These are phyloP conservation scores for Somion occarium DNA, from an alignment of 1,284 basidiomycete genomes.

Conservation along the genomic window DNA sequence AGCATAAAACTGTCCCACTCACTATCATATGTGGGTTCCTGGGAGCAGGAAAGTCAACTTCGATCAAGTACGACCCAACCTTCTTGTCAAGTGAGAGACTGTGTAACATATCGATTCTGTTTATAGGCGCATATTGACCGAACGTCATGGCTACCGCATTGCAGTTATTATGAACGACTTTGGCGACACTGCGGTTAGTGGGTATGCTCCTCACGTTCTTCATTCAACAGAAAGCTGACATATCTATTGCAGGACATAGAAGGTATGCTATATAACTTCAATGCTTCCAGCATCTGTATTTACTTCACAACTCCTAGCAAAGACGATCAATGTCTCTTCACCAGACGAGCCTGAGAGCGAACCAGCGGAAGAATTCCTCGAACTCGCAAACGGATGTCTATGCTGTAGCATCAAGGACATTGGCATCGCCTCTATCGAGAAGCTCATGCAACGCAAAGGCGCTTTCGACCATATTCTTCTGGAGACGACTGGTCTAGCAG, in stretches of 20 bases:
- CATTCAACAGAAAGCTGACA: background rate
- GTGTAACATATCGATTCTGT: too few species aligned
- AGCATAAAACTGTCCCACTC: constrained; percentile 57
- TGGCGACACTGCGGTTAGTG: constrained; percentile 73
- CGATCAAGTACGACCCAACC: constrained; percentile 56
- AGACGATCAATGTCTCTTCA: constrained; percentile 74
- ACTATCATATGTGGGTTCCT: constrained; percentile 92
- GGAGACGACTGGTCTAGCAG: constrained; percentile 91
- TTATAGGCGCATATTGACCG: constrained; percentile 79
- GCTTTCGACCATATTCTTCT: constrained; percentile 90
- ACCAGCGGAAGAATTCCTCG: constrained; percentile 75
- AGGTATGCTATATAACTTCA: too few species aligned
- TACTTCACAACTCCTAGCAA: too few species aligned
- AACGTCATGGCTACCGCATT: constrained; percentile 88
- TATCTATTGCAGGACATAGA: constrained; percentile 28
- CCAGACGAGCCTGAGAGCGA: constrained; percentile 56
- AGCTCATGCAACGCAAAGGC: constrained; percentile 77
- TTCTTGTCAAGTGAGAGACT: background rate
- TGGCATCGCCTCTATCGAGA: constrained; percentile 88
- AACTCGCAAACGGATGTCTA: constrained; percentile 89
- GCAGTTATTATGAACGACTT: constrained; percentile 98
- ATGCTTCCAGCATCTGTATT: background rate
- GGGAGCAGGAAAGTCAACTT: constrained; percentile 87
- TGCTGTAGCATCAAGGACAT: constrained; percentile 94
- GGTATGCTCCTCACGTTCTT: background rate